phyloP scores from a whole-genome alignment of 2,329 filamentous ascomycete species.

The Diplodia intermedia region DNA sequence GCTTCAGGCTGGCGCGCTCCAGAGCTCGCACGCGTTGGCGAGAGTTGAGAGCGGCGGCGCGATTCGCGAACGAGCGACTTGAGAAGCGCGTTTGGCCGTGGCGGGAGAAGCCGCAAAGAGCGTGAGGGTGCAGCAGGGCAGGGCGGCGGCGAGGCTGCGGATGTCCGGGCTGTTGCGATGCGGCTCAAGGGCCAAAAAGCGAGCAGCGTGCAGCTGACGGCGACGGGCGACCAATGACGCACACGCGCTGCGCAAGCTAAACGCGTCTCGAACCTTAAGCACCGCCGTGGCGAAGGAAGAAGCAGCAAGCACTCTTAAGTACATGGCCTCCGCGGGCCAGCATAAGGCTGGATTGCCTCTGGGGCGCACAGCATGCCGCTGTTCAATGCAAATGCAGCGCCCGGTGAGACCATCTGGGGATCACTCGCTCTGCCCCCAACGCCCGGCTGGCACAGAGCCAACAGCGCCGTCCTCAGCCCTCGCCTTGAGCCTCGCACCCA shows the following conservation, averaged over 20 bases:
- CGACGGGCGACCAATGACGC: conserved; percentile 20
- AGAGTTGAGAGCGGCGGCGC: background rate
- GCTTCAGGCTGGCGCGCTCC: conserved; percentile 11
- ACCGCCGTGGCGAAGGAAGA: conserved; percentile 12
- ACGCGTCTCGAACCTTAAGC: background rate
- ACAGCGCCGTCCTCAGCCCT: background rate
- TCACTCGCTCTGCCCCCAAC: background rate
- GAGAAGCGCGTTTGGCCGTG: background rate
- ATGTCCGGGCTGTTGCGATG: conserved; percentile 16
- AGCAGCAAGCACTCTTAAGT: conserved; percentile 19
- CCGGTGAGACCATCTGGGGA: conserved; percentile 26
- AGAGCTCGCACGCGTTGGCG: conserved; percentile 8
- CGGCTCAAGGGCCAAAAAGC: conserved; percentile 22
- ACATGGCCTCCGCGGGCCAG: background rate
- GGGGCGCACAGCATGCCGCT: conserved; percentile 17
- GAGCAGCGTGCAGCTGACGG: conserved; percentile 2
- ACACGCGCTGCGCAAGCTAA: conserved; percentile 10
- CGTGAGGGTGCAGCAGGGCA: conserved; percentile 3
- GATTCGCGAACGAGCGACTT: conserved; percentile 10
- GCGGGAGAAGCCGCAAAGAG: conserved; percentile 1
- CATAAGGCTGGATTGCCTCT: conserved; percentile 10
- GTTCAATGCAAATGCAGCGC: conserved; percentile 6
- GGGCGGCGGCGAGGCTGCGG: conserved; percentile 13
- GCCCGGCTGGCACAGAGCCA: conserved; percentile 9
- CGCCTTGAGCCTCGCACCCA: background rate